phyloP scores from a whole-genome alignment of 352 stramenopile species.

The Globisporangium cederbergense region DNA sequence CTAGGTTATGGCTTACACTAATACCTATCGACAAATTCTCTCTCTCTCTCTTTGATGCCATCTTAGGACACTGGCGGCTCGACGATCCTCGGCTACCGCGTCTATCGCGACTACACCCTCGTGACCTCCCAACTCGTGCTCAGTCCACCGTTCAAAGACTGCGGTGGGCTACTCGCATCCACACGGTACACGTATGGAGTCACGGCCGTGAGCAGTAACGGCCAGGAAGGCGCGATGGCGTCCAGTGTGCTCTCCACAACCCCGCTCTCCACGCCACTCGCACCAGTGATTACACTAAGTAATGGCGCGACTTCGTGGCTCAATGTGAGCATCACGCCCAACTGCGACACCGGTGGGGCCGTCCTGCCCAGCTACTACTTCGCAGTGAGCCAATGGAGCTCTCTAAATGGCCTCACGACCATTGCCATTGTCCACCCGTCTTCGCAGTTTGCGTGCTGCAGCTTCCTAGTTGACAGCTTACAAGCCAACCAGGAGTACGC shows the following conservation, averaged over 20 bases:
- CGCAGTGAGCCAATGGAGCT: constrained; percentile 12
- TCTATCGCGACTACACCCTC: constrained; percentile 57
- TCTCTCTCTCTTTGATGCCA: no score
- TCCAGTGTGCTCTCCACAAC: constrained; percentile 27
- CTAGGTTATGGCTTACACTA: background rate
- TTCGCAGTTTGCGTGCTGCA: constrained; percentile 42
- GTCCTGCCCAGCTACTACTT: constrained; percentile 35
- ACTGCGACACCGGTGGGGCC: constrained; percentile 41
- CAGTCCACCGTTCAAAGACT: constrained; percentile 41
- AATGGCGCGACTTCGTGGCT: constrained; percentile 25
- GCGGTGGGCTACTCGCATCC: constrained; percentile 28
- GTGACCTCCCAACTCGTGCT: constrained; percentile 26
- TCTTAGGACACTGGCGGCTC: constrained; percentile 34
- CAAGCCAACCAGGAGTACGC: constrained; percentile 23
- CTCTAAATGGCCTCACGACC: background rate
- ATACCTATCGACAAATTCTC: background rate
- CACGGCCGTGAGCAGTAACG: constrained; percentile 28
- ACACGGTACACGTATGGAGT: constrained; percentile 50
- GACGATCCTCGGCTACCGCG: constrained; percentile 40
- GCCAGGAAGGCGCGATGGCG: constrained; percentile 31
- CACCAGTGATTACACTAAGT: constrained; percentile 22
- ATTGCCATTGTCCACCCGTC: constrained; percentile 19
- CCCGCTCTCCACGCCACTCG: constrained; percentile 24
- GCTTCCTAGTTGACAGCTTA: constrained; percentile 29
- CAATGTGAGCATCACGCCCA: constrained; percentile 29